phyloP scores from a whole-genome alignment of 2,329 filamentous ascomycete genomes.

The Aspergillus clavatus region DNA sequence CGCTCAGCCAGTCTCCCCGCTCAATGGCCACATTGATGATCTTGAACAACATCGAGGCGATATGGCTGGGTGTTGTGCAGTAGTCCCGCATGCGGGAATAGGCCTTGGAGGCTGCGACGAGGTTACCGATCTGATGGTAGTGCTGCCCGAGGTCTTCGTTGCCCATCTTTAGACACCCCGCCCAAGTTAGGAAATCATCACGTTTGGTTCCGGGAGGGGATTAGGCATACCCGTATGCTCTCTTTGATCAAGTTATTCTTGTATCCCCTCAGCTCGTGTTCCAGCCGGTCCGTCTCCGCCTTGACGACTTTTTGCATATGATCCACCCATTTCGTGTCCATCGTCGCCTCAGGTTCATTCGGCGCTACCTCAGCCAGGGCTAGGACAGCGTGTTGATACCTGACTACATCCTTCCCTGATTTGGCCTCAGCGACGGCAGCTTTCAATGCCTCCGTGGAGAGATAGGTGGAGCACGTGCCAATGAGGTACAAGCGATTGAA shows the following conservation, averaged over 20 bases:
- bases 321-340: constrained; percentile 72
- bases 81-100: constrained; percentile 87
- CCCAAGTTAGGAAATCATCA: not conserved
- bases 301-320: constrained; percentile 62
- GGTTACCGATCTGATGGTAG: constrained; percentile 71
- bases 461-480: constrained; percentile 68
- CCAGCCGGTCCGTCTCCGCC: constrained; percentile 68
- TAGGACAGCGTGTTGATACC: constrained; percentile 66
- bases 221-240: constrained; percentile 70
- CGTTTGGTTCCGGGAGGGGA: not conserved
- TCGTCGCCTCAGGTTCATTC: constrained; percentile 60
- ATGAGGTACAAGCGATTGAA: constrained; percentile 79
- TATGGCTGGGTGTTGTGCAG: constrained; percentile 75
- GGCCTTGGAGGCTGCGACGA: constrained; percentile 66
- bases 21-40: constrained; percentile 72
- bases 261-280: constrained; percentile 81
- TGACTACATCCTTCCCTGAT: constrained; percentile 63
- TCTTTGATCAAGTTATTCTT: constrained; percentile 98
- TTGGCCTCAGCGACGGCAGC: constrained; percentile 73
- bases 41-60: constrained; percentile 75
- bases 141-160: constrained; percentile 88
- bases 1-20: constrained; percentile 69
- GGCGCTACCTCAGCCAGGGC: constrained; percentile 61
- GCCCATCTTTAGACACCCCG: constrained; percentile 63
- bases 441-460: constrained; percentile 76